Percentiles rank a stretch among this genome's conserved stretches.
Conservation (phyloP, 148 eudicot genomes). For the Chenopodium album region DNA sequence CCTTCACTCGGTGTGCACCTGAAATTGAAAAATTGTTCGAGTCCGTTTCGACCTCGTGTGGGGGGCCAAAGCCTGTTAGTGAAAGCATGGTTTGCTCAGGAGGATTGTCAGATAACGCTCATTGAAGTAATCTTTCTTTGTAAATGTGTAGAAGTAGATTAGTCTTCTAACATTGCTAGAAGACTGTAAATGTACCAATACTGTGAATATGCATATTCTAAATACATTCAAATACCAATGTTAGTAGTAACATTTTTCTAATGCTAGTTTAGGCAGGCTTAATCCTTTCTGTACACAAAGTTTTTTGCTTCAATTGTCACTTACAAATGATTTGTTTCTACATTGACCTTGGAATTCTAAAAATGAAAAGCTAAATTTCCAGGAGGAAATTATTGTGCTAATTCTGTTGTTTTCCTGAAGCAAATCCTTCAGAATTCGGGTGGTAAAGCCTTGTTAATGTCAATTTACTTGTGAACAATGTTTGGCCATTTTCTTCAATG, state of each 20-base stretch:
- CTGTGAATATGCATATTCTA: slow-evolving; percentile 19
- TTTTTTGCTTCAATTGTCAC: background rate
- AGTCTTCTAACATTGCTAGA: slow-evolving; percentile 5
- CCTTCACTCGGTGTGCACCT: slow-evolving; percentile 90
- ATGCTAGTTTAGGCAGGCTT: slow-evolving; percentile 1
- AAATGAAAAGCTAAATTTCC: background rate
- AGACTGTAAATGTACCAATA: slow-evolving; percentile 1
- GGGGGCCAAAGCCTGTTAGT: slow-evolving; percentile 83
- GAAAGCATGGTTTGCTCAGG: slow-evolving; percentile 64
- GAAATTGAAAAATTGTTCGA: slow-evolving; percentile 91
- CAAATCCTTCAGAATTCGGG: background rate
- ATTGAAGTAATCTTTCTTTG: background rate
- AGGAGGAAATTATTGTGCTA: background rate
- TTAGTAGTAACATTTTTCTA: background rate
- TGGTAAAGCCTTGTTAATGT: background rate
- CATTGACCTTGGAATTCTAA: background rate
- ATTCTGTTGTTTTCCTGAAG: background rate
- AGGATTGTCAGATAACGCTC: slow-evolving; percentile 57
- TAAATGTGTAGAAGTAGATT: background rate
- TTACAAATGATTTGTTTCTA: background rate
- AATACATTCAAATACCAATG: background rate
- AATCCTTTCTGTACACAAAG: background rate
- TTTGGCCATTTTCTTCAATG: slow-evolving; percentile 30
- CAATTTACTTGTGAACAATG: slow-evolving; percentile 2
- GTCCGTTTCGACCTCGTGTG: slow-evolving; percentile 89